Conservation (phyloP, 495 filamentous ascomycete species). For the Chaetomium tenue region DNA sequence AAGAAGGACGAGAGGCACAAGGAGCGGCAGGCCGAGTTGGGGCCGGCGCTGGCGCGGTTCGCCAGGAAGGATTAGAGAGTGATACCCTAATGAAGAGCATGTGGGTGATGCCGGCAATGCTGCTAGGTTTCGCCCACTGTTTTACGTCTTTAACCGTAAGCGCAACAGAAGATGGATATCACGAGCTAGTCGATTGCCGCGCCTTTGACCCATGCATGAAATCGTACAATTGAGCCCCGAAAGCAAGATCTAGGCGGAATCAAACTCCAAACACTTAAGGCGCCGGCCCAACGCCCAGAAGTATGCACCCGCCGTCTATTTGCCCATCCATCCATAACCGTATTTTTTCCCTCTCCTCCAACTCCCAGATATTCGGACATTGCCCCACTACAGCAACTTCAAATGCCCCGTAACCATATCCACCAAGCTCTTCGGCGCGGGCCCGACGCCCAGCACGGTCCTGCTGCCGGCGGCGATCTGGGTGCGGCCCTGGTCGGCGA, state of each 20-base stretch:
- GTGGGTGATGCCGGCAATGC: not conserved
- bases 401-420: slow-evolving; percentile 83
- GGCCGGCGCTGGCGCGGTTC: slow-evolving; percentile 49
- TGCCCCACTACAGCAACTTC: slow-evolving; percentile 66
- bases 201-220: not conserved
- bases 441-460: slow-evolving; percentile 86
- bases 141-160: too few species aligned
- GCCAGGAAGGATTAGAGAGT: slow-evolving; percentile 46
- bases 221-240: not conserved
- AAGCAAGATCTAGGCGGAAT: not conserved
- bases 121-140: not conserved
- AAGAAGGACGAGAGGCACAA: slow-evolving; percentile 43
- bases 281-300: not conserved
- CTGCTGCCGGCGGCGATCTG: slow-evolving; percentile 92
- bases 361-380: not conserved
- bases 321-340: not conserved
- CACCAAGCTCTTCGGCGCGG: slow-evolving; percentile 82
- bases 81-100: slow-evolving; percentile 31
- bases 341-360: not conserved
- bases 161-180: too few species aligned
- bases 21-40: slow-evolving; percentile 46
- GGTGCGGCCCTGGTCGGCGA: slow-evolving; percentile 92
- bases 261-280: not conserved
- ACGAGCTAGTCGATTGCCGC: not conserved
- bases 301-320: slow-evolving; percentile 7